These are phyloP conservation scores for Cymodocea nodosa DNA, from an alignment of 116 monocot genomes.

Conservation along the genomic window DNA sequence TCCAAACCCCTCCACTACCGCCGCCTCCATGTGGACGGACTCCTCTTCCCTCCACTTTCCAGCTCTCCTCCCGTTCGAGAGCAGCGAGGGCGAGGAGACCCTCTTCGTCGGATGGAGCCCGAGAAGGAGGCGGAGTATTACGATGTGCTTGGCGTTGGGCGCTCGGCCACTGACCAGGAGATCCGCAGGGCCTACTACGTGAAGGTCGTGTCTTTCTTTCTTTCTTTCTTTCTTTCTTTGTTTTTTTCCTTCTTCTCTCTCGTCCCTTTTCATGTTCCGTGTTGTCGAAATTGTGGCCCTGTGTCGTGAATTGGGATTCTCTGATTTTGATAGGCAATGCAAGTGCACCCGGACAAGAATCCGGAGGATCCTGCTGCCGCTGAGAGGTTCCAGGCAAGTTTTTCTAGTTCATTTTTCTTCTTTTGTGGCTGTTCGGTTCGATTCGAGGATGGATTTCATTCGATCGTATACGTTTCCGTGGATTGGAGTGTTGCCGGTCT, in stretches of 20 bases:
- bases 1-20: neutral
- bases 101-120: neutral
- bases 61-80: neutral
- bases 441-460: neutral
- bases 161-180: conserved; percentile 50
- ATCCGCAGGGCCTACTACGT: conserved; percentile 73
- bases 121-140: conserved; percentile 67
- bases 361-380: conserved; percentile 61
- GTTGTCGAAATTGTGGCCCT: neutral
- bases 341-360: conserved; percentile 75
- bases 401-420: neutral
- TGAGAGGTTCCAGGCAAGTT: conserved; percentile 32
- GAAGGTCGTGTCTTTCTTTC: conserved; percentile 25
- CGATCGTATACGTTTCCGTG: neutral
- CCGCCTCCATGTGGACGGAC: neutral
- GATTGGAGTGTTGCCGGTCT: neutral
- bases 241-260: neutral
- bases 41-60: neutral
- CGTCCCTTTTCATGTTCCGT: neutral
- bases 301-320: neutral
- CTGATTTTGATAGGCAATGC: conserved; percentile 34
- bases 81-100: neutral
- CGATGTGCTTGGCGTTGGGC: conserved; percentile 51
- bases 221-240: neutral
- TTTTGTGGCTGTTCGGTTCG: neutral